phyloP scores from a whole-genome alignment of 164 flowering plant species.

The Litsea cubeba region DNA sequence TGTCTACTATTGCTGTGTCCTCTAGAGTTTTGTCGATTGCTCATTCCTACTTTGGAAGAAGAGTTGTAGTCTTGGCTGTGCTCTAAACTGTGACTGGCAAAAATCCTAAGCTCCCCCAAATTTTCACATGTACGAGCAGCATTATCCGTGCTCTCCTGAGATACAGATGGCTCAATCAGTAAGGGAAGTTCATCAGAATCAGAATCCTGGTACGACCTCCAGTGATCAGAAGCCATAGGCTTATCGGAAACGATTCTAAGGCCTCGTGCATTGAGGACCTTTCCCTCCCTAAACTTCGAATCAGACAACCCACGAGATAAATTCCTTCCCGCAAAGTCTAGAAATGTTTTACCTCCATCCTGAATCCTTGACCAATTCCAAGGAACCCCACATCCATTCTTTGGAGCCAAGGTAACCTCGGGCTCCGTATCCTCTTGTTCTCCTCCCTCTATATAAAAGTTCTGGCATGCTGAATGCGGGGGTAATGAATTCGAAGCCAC shows the following conservation, averaged over 20 bases:
- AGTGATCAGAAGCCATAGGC: slow-evolving; percentile 43
- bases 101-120: slow-evolving; percentile 94
- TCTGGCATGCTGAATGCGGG: slow-evolving; percentile 36
- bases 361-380: slow-evolving; percentile 99
- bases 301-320: slow-evolving; percentile 90
- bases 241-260: slow-evolving; percentile 31
- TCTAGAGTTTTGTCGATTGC: slow-evolving; percentile 30
- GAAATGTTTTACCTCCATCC: slow-evolving; percentile 71
- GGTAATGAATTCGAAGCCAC: slow-evolving; percentile 79
- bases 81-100: slow-evolving; percentile 55
- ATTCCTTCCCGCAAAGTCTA: slow-evolving; percentile 95
- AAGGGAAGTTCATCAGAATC: slow-evolving; percentile 82
- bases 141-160: slow-evolving; percentile 57
- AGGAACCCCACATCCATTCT: slow-evolving; percentile 92
- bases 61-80: slow-evolving; percentile 64
- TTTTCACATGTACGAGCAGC: slow-evolving; percentile 67
- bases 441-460: slow-evolving; percentile 34
- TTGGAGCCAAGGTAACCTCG: slow-evolving; percentile 53
- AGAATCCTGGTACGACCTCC: slow-evolving; percentile 50
- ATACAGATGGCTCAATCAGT: slow-evolving; percentile 64
- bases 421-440: slow-evolving; percentile 35
- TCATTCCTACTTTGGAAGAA: slow-evolving; percentile 71
- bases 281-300: slow-evolving; percentile 48
- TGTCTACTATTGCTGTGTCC: slow-evolving; percentile 45
- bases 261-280: slow-evolving; percentile 30